phyloP scores from a whole-genome alignment of 73 alveolate genomes.

The Tetrahymena thermophila region DNA sequence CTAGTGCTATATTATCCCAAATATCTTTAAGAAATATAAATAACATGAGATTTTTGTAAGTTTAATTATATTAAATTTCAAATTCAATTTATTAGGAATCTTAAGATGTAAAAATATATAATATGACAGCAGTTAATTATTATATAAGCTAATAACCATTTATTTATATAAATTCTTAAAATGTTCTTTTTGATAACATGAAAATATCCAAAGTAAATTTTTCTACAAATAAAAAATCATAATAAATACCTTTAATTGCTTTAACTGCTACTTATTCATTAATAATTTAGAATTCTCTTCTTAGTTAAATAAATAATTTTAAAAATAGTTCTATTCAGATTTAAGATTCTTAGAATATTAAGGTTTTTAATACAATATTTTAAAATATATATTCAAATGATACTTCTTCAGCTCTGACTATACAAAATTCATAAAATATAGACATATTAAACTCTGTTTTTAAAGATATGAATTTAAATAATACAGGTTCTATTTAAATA shows the following conservation, averaged over 20 bases:
- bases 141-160: not conserved
- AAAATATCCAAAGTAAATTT: too few species aligned
- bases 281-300: too few species aligned
- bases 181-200: not conserved
- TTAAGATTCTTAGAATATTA: not conserved
- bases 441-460: not conserved
- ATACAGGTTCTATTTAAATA: not conserved
- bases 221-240: not conserved
- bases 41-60: not conserved
- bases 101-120: too few species aligned
- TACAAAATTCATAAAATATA: not conserved
- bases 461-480: not conserved
- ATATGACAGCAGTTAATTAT: too few species aligned
- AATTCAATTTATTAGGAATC: not conserved
- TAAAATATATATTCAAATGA: not conserved
- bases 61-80: not conserved
- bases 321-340: not conserved
- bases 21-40: not conserved
- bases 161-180: not conserved
- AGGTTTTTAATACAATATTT: not conserved
- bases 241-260: too few species aligned
- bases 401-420: not conserved
- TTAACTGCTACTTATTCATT: not conserved
- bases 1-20: not conserved
- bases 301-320: not conserved